These are phyloP conservation scores for Boletus barrowsii DNA, from an alignment of 768 basidiomycete genomes.

Conservation along the genomic window DNA sequence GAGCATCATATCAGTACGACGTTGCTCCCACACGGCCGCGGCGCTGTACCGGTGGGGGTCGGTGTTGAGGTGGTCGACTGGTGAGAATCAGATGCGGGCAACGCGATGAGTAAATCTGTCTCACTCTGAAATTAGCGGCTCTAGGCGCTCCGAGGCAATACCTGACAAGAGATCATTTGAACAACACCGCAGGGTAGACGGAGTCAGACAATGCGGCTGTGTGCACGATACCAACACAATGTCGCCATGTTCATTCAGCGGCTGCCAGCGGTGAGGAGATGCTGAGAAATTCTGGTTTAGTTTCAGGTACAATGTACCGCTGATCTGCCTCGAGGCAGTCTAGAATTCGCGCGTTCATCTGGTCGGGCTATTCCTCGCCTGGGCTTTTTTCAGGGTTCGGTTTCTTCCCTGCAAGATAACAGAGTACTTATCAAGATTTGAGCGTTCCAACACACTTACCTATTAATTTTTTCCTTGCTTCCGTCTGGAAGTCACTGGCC, in stretches of 20 bases:
- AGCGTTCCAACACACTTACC: neutral
- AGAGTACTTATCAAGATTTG: constrained; percentile 1
- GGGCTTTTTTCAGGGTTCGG: constrained; percentile 6
- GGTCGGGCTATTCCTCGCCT: neutral
- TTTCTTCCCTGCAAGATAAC: constrained; percentile 11
- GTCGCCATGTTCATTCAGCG: neutral
- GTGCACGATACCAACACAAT: neutral
- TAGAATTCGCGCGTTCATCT: constrained; percentile 22
- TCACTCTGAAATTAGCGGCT: neutral
- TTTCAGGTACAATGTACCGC: constrained; percentile 10
- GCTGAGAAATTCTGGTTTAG: neutral
- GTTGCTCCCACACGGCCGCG: neutral
- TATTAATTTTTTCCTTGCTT: neutral
- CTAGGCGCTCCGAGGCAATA: too few relatives aligned
- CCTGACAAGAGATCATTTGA: too few relatives aligned
- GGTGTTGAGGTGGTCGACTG: neutral
- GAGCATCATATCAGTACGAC: neutral
- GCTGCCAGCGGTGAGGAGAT: neutral
- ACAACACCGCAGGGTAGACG: too few relatives aligned
- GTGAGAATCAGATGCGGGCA: neutral
- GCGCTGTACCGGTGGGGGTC: neutral
- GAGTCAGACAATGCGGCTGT: too few relatives aligned
- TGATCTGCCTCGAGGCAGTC: constrained; percentile 19
- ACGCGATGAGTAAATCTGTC: neutral
- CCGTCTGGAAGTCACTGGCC: neutral